Evolutionary conservation across 1,139 yeast species (phyloP).

Genomic region (Chernovozyma sophiae-reginae): DNA sequence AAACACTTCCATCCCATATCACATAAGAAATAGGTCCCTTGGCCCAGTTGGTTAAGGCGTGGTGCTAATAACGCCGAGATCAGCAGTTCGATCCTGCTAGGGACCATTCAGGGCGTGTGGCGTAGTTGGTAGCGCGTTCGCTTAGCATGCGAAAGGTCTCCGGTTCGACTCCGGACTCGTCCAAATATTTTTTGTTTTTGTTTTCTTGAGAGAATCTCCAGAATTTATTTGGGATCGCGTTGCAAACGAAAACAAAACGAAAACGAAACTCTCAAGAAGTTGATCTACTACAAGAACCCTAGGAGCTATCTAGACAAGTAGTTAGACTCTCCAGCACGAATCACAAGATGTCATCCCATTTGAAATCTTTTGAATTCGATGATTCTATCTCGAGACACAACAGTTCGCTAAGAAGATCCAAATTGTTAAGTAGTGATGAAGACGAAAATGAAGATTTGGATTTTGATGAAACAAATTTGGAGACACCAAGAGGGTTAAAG

Average conservation of each 20-base stretch:
- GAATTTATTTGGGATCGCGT: no score
- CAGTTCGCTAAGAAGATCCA: neutral
- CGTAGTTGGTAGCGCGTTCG: constrained; percentile 92
- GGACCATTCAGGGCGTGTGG: constrained; percentile 83
- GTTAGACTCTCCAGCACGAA: no score
- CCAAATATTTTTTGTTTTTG: constrained; percentile 38
- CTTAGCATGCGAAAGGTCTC: constrained; percentile 89
- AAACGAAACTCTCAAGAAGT: no score
- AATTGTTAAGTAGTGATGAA: constrained; percentile 1
- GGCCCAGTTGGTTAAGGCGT: constrained; percentile 91
- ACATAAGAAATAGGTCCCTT: constrained; percentile 56
- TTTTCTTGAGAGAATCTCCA: no score
- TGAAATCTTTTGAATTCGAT: constrained; percentile 9
- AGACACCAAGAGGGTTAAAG: constrained; percentile 16
- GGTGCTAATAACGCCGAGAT: constrained; percentile 85
- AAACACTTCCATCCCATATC: no score
- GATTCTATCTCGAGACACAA: constrained; percentile 1
- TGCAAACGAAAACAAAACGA: no score
- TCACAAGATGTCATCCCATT: constrained; percentile 6
- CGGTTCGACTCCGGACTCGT: constrained; percentile 91
- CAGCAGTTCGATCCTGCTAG: constrained; percentile 87
- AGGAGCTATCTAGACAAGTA: no score
- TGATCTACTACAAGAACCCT: no score
- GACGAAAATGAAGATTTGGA: constrained; percentile 14
- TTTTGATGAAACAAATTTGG: constrained; percentile 24